Evolutionary conservation across 208 protist genomes (phyloP), one percentile per base, ranked within the genome.

Genomic region (Wallacemonas sp.): DNA sequence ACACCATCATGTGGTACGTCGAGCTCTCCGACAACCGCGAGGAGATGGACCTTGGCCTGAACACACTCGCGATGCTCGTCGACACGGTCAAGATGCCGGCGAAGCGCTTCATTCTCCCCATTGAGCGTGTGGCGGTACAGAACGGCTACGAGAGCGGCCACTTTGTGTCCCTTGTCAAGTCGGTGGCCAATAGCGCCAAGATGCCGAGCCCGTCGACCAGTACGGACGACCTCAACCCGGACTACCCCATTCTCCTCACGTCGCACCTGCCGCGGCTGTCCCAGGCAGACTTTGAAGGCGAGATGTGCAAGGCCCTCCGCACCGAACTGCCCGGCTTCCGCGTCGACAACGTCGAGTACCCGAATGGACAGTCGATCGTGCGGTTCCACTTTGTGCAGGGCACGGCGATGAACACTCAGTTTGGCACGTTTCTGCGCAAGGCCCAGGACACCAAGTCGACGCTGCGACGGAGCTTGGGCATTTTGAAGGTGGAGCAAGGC

Each of bases 1-100:
- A 94, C 76, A 94, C 81, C 14, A 86, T 96, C 56, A 84, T 93
- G 80, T 88, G 83, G 85, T 93, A 91, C 70, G 87, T 96, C 69
- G 87, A 94, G 63, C 72, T 87, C 16, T 82, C 90, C 3, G 78
- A 90, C 56, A 87, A 77, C 56, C 56, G 79, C 34, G 79, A 87
- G 43, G 86, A 96, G 68, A 89, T 92, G 79, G 83, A 92, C 49
- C 76, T 92, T 52, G 87, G 83, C 26, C 73, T 96, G 43, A 58
- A 83, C 63, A 95, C 86, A 8, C 67, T 93, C 19, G 90, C 90
- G 11, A 80, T 73, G 29, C 69, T 95, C 23, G 76, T 95, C 44
- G 81, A 89, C 60, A 72, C 83, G 24, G 79, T 95, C 8, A 83
- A 85, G 56, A 77, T 70, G 47, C 86, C 87, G 21, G 87, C 84